Conservation (phyloP, 139 green algal genomes). For the Zygnema circumcarinatum region DNA sequence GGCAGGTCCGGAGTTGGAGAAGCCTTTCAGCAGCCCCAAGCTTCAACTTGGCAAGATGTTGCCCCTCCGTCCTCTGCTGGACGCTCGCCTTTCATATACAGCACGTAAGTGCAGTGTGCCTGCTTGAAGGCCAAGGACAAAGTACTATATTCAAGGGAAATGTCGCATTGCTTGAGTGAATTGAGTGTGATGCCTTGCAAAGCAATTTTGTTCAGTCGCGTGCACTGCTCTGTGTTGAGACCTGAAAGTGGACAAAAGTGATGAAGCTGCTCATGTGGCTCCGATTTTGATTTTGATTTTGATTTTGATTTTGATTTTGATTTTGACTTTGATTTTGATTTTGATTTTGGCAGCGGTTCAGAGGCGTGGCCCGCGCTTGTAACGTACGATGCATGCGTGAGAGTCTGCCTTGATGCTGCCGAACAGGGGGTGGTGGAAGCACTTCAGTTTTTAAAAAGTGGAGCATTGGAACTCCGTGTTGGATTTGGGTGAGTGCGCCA, state of each 20-base stretch:
- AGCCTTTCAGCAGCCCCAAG: background rate
- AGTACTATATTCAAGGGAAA: too few species aligned
- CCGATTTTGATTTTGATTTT: too few species aligned
- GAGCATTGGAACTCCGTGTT: conserved; percentile 26
- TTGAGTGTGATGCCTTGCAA: too few species aligned
- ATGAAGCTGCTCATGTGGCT: too few species aligned
- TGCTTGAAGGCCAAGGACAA: too few species aligned
- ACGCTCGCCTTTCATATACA: background rate
- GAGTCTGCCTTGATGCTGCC: conserved; percentile 40
- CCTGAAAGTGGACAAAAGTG: too few species aligned
- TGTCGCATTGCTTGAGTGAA: too few species aligned
- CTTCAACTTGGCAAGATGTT: background rate
- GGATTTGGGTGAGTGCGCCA: conserved; percentile 35
- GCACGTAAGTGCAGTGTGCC: background rate
- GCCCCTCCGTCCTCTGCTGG: background rate
- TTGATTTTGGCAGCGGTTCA: conserved; percentile 18
- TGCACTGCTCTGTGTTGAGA: too few species aligned
- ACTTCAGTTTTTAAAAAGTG: conserved; percentile 44
- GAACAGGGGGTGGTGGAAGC: conserved; percentile 19
- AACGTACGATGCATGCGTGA: conserved; percentile 48
- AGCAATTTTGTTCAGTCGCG: too few species aligned
- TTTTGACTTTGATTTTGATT: too few species aligned
- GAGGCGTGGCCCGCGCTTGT: conserved; percentile 45
- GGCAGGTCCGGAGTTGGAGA: background rate
- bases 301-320: too few species aligned